Conservation (phyloP, 495 filamentous ascomycete species). For the Neurospora sp. region DNA sequence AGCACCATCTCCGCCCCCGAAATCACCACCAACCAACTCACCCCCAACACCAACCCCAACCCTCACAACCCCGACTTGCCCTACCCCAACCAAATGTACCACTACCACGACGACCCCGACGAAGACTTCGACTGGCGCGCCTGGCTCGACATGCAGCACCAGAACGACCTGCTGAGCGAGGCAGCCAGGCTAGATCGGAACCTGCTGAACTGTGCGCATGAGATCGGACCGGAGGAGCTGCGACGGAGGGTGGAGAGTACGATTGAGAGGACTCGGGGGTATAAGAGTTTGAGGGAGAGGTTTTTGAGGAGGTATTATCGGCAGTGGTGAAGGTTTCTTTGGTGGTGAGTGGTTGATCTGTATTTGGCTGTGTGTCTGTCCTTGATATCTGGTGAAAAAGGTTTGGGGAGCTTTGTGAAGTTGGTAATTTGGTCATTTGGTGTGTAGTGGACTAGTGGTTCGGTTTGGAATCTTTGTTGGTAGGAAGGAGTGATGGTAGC, state of each 20-base stretch:
- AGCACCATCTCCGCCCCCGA: background rate
- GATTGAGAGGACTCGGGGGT: background rate
- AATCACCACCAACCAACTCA: background rate
- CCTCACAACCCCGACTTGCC: background rate
- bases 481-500: background rate
- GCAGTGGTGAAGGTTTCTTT: background rate
- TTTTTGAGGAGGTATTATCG: background rate
- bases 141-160: background rate
- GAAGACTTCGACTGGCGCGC: background rate
- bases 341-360: background rate
- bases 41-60: background rate
- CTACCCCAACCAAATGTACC: background rate
- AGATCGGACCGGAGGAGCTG: background rate
- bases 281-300: background rate
- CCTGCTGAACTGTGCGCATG: background rate
- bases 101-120: background rate
- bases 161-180: background rate
- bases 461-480: background rate
- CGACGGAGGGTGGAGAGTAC: background rate
- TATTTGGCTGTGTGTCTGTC: background rate
- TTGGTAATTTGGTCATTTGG: background rate
- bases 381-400: background rate
- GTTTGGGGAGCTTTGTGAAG: background rate
- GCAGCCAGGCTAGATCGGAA: background rate
- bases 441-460: background rate